These are phyloP conservation scores for Pseudoturritis turrita DNA, from an alignment of 345 rosid genomes.

Conservation along the genomic window DNA sequence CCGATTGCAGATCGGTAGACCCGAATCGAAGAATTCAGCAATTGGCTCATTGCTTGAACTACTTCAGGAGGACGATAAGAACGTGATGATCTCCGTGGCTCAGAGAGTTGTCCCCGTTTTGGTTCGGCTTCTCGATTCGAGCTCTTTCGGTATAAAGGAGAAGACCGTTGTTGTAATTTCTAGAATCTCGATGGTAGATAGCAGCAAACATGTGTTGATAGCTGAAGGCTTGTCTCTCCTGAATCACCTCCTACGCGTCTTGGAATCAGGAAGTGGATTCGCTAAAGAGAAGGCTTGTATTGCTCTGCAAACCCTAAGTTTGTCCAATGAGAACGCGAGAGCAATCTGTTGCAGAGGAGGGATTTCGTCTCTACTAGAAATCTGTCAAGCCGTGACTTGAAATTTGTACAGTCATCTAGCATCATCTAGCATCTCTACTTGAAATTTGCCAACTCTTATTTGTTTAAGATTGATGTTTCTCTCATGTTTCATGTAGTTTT, in stretches of 20 bases:
- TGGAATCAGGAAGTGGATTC: conserved; percentile 89
- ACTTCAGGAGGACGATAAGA: conserved; percentile 71
- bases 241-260: conserved; percentile 68
- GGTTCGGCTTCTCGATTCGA: conserved; percentile 58
- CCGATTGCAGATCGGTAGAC: conserved; percentile 70
- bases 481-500: no score
- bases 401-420: no score
- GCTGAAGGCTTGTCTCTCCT: conserved; percentile 73
- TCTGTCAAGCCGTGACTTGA: conserved; percentile 75
- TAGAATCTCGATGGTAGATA: conserved; percentile 64
- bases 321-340: conserved; percentile 74
- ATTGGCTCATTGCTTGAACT: conserved; percentile 58
- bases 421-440: no score
- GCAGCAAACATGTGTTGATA: conserved; percentile 65
- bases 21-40: conserved; percentile 65
- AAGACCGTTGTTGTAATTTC: conserved; percentile 67
- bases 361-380: conserved; percentile 69
- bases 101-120: conserved; percentile 86
- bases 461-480: no score
- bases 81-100: conserved; percentile 79
- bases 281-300: conserved; percentile 79
- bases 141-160: conserved; percentile 59
- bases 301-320: conserved; percentile 64
- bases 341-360: conserved; percentile 90
- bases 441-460: no score